phyloP scores from a whole-genome alignment of 1,284 basidiomycete species.

The Porodaedalea pini region DNA sequence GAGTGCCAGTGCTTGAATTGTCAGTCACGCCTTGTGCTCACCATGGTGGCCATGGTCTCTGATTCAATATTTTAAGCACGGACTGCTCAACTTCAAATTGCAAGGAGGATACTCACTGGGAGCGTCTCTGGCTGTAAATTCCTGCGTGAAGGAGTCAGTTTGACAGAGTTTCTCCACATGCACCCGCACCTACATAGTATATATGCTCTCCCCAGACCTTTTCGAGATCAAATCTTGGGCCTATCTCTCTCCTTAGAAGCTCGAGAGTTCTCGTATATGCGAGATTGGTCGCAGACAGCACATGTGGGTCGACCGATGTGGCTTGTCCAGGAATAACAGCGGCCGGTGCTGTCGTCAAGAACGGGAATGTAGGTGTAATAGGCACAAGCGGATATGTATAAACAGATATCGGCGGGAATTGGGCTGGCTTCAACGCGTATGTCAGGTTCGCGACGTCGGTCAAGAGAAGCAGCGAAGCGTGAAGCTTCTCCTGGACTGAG shows the following conservation, averaged over 20 bases:
- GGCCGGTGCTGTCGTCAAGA: conserved; percentile 34
- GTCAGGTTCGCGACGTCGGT: conserved; percentile 29
- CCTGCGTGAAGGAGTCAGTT: conserved; percentile 26
- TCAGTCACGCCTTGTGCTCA: conserved; percentile 21
- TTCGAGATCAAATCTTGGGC: conserved; percentile 43
- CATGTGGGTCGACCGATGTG: conserved; percentile 31
- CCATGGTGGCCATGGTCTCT: conserved; percentile 48
- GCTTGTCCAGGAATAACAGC: conserved; percentile 26
- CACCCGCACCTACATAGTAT: conserved; percentile 32
- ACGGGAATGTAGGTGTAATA: conserved; percentile 38
- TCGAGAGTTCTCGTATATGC: conserved; percentile 41
- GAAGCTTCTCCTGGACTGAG: conserved; percentile 37
- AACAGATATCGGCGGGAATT: conserved; percentile 32
- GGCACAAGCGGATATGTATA: conserved; percentile 39
- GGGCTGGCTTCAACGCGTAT: conserved; percentile 29
- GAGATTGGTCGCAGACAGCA: conserved; percentile 40
- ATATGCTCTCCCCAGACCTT: conserved; percentile 44
- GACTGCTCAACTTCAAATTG: background rate
- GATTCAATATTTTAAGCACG: conserved; percentile 1
- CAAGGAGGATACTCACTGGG: conserved; percentile 30
- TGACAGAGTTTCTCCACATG: background rate
- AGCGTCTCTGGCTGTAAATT: conserved; percentile 41
- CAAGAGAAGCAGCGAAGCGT: conserved; percentile 32
- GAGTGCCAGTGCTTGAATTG: too few species aligned
- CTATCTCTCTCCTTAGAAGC: conserved; percentile 36